Conservation (phyloP, 2,329 filamentous ascomycete genomes). For the Colletotrichum graminicola region DNA sequence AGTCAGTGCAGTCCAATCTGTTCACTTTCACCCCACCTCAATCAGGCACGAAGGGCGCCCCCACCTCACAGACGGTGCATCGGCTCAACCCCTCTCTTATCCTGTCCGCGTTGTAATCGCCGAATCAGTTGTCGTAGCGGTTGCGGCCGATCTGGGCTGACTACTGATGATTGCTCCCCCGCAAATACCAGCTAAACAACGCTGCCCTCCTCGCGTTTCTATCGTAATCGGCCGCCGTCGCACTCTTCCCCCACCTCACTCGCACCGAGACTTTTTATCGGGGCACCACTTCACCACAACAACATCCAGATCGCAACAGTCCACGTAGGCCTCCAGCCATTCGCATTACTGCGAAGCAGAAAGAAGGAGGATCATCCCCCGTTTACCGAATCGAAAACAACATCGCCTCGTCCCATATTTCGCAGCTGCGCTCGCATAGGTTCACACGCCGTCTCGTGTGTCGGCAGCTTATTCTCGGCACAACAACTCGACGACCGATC, state of each 20-base stretch:
- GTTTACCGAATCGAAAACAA: neutral
- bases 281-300: neutral
- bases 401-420: neutral
- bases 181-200: constrained; percentile 35
- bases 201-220: constrained; percentile 14
- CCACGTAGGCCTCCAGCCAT: neutral
- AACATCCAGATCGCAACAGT: neutral
- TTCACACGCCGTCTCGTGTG: constrained; percentile 1
- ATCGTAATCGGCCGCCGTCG: constrained; percentile 37
- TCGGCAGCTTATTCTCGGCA: neutral
- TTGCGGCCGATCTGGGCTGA: constrained; percentile 10
- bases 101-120: constrained; percentile 4
- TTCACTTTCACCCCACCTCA: constrained; percentile 5
- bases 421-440: neutral
- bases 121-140: neutral
- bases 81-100: constrained; percentile 14
- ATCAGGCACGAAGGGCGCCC: constrained; percentile 6
- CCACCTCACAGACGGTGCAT: constrained; percentile 11
- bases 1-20: neutral
- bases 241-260: constrained; percentile 22
- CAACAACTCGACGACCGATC: neutral
- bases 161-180: constrained; percentile 30
- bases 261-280: constrained; percentile 14
- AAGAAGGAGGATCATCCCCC: neutral
- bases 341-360: neutral